Evolutionary conservation across 192 early-diverging fungal species (phyloP).

Genomic region (Podochytrium sp.): DNA sequence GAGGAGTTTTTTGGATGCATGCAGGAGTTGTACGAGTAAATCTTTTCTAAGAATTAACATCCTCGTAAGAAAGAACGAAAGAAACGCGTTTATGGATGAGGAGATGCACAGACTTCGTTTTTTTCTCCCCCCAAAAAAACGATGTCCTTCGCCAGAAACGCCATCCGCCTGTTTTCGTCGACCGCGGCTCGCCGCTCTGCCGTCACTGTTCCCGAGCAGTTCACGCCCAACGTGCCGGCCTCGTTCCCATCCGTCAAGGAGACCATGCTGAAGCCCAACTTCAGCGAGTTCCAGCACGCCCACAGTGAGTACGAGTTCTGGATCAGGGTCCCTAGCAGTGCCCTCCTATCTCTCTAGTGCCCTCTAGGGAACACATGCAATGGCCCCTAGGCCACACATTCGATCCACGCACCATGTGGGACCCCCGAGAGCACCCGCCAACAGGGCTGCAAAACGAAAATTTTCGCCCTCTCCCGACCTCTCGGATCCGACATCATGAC

Average conservation of each 20-base stretch:
- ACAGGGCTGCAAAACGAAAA: background rate
- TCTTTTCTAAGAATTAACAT: no score
- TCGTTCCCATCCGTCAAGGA: slow-evolving; percentile 43
- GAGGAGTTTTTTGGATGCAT: no score
- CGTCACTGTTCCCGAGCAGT: slow-evolving; percentile 2
- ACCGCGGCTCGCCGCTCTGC: background rate
- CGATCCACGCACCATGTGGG: no score
- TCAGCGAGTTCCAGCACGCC: slow-evolving; percentile 43
- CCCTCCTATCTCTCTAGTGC: no score
- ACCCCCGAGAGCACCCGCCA: no score
- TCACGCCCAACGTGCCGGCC: slow-evolving; percentile 14
- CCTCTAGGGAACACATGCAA: no score
- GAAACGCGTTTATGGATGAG: no score
- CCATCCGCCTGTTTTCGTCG: background rate
- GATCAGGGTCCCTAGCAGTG: no score
- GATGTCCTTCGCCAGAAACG: background rate
- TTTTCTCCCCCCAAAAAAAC: background rate
- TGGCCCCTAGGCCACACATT: no score
- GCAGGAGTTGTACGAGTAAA: no score
- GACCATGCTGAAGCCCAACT: slow-evolving; percentile 34
- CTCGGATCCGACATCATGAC: background rate
- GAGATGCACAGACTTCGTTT: no score
- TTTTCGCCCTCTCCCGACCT: background rate
- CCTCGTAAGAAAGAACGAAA: no score
- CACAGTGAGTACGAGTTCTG: slow-evolving; percentile 8